Percentiles rank a stretch among this genome's conserved stretches.
phyloP scores from a whole-genome alignment of 1,284 basidiomycete species.

The Papiliotrema fonsecae region DNA sequence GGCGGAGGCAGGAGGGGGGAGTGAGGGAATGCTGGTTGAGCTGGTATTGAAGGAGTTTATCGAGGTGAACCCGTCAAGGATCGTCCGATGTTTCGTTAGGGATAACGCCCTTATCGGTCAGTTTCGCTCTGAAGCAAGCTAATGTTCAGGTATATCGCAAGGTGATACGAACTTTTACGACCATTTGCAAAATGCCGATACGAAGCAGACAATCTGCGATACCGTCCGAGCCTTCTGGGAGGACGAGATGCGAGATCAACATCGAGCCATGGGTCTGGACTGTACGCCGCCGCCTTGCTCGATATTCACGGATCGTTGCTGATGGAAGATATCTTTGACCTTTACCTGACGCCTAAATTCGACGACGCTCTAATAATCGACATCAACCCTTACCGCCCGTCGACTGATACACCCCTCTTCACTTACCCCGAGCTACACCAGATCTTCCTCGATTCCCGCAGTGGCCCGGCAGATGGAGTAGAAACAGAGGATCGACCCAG shows the following conservation, averaged over 20 bases:
- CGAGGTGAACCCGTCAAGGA: conserved; percentile 72
- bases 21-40: conserved; percentile 61
- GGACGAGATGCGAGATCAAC: conserved; percentile 58
- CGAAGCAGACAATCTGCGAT: conserved; percentile 55
- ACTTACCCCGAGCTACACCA: conserved; percentile 68
- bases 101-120: conserved; percentile 64
- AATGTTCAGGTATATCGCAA: conserved; percentile 69
- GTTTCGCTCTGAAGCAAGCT: conserved; percentile 17
- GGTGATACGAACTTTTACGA: conserved; percentile 89
- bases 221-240: conserved; percentile 65
- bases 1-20: background rate
- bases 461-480: background rate
- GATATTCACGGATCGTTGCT: background rate
- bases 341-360: conserved; percentile 77
- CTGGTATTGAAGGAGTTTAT: conserved; percentile 93
- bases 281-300: conserved; percentile 55
- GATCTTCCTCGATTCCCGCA: conserved; percentile 35
- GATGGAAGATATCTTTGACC: conserved; percentile 70
- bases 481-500: conserved; percentile 3
- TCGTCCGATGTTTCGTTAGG: conserved; percentile 82
- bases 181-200: conserved; percentile 65
- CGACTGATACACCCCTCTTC: conserved; percentile 83
- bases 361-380: conserved; percentile 74
- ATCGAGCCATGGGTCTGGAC: conserved; percentile 55
- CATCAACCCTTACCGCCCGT: conserved; percentile 79